These are phyloP conservation scores for Heterobasidion irregulare DNA, from an alignment of 1,284 basidiomycete species.

Conservation along the genomic window DNA sequence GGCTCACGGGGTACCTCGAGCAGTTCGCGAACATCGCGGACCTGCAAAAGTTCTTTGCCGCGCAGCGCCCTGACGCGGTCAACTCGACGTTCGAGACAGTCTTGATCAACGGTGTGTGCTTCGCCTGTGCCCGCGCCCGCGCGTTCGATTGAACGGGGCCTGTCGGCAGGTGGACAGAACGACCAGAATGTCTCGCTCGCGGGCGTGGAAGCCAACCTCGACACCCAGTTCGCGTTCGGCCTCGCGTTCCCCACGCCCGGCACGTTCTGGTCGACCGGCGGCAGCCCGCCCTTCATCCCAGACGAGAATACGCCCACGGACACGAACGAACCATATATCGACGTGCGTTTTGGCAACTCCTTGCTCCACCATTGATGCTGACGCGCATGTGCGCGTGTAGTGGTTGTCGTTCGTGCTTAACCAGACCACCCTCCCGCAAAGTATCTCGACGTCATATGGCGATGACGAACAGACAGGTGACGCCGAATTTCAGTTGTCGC, in stretches of 20 bases:
- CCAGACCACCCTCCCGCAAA: constrained; percentile 33
- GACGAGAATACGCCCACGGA: constrained; percentile 28
- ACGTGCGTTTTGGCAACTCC: constrained; percentile 28
- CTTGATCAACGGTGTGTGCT: constrained; percentile 19
- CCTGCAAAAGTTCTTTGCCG: constrained; percentile 30
- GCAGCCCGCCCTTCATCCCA: constrained; percentile 34
- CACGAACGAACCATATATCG: constrained; percentile 59
- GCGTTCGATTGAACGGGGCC: no score
- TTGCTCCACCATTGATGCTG: not conserved
- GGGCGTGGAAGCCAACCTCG: constrained; percentile 66
- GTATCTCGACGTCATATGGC: constrained; percentile 58
- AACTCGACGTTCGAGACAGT: constrained; percentile 36
- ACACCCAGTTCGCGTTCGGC: constrained; percentile 60
- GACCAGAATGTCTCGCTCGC: constrained; percentile 45
- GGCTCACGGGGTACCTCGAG: constrained; percentile 45
- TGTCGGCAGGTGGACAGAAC: constrained; percentile 45
- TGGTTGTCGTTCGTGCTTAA: constrained; percentile 47
- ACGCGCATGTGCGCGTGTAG: constrained; percentile 15
- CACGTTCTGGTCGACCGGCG: constrained; percentile 56
- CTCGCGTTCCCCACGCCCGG: constrained; percentile 39
- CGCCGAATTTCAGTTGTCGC: constrained; percentile 1
- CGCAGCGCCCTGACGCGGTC: constrained; percentile 22
- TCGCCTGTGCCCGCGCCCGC: not conserved
- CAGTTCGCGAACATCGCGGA: constrained; percentile 44
- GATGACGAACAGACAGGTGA: constrained; percentile 65